phyloP scores from a whole-genome alignment of 2,329 filamentous ascomycete species.

The Diaporthe humulicola region DNA sequence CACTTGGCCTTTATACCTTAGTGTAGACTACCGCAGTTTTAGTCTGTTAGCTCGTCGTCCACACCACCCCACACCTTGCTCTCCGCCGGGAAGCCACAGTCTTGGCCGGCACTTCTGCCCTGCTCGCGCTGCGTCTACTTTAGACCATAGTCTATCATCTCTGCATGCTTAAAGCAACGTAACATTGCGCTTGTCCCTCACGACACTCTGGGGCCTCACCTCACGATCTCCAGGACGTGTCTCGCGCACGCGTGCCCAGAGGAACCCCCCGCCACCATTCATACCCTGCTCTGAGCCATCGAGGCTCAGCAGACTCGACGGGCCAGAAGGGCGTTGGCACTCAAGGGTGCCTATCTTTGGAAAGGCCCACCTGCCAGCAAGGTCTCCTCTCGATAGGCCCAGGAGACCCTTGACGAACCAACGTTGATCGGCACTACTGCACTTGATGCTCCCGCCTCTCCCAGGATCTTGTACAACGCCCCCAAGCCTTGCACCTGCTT shows the following conservation, averaged over 20 bases:
- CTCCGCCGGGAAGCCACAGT: conserved; percentile 26
- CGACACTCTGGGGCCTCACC: background rate
- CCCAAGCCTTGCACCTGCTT: conserved; percentile 7
- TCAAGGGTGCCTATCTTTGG: conserved; percentile 25
- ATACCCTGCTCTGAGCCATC: background rate
- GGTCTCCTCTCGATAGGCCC: conserved; percentile 1
- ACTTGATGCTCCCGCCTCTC: conserved; percentile 17
- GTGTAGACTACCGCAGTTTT: background rate
- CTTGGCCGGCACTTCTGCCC: conserved; percentile 22
- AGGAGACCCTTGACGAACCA: conserved; percentile 4
- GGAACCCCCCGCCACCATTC: background rate
- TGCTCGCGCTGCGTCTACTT: background rate
- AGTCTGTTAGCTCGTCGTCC: background rate
- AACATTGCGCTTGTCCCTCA: conserved; percentile 36
- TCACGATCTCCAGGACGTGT: conserved; percentile 9
- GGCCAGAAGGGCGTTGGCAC: background rate
- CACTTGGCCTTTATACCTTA: background rate
- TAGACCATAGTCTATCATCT: background rate
- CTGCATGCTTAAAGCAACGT: conserved; percentile 27
- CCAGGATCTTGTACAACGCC: conserved; percentile 9
- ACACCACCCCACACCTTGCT: conserved; percentile 15
- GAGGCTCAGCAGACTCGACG: background rate
- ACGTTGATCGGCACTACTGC: conserved; percentile 29
- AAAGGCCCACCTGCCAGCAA: conserved; percentile 22
- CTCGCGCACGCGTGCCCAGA: conserved; percentile 12